These are phyloP conservation scores for Tricholoma flavovirens DNA, from an alignment of 768 basidiomycete genomes.

Conservation along the genomic window DNA sequence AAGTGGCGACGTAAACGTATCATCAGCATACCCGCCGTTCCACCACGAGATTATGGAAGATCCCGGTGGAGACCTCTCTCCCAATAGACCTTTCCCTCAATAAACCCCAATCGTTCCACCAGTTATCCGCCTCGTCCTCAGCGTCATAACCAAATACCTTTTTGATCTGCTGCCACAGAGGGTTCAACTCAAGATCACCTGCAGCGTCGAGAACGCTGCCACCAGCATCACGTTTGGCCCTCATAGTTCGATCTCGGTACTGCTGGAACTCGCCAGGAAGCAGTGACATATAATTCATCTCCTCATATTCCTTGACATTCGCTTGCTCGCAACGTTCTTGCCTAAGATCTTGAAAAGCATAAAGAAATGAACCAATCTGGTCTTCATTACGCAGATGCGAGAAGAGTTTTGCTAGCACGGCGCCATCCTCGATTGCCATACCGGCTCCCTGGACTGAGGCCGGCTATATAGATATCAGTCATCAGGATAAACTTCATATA, in stretches of 20 bases:
- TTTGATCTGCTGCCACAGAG: slow-evolving; percentile 43
- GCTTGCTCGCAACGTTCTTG: slow-evolving; percentile 39
- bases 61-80: slow-evolving; percentile 7
- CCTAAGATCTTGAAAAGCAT: slow-evolving; percentile 53
- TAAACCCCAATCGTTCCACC: slow-evolving; percentile 52
- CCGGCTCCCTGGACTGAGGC: slow-evolving; percentile 43
- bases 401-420: slow-evolving; percentile 55
- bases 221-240: slow-evolving; percentile 25
- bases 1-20: not conserved
- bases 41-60: slow-evolving; percentile 2
- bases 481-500: not conserved
- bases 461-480: slow-evolving; percentile 26
- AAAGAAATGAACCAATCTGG: slow-evolving; percentile 47
- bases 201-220: slow-evolving; percentile 11
- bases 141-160: slow-evolving; percentile 48
- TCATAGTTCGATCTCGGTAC: slow-evolving; percentile 36
- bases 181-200: slow-evolving; percentile 4
- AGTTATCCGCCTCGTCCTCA: slow-evolving; percentile 55
- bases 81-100: slow-evolving; percentile 32
- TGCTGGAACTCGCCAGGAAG: slow-evolving; percentile 37
- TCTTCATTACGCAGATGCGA: slow-evolving; percentile 41
- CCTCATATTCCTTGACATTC: slow-evolving; percentile 32
- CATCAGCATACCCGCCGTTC: not conserved
- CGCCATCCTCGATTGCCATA: slow-evolving; percentile 58
- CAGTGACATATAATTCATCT: slow-evolving; percentile 40